phyloP scores from a whole-genome alignment of 805 yeast species.

The Metschnikowia koreensis region DNA sequence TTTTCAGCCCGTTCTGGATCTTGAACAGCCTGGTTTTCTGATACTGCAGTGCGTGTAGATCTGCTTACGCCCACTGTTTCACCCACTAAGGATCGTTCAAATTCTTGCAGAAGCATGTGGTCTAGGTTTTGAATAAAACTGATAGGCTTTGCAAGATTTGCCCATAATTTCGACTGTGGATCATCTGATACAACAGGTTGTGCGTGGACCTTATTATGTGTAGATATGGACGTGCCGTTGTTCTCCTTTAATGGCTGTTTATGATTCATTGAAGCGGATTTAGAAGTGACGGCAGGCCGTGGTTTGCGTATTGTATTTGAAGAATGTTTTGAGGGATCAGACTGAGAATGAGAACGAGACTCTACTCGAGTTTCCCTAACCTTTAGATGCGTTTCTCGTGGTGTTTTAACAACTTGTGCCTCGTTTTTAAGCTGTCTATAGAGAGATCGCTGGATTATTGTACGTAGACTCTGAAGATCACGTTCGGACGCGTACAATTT shows the following conservation, averaged over 20 bases:
- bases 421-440: conserved; percentile 36
- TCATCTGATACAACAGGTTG: neutral
- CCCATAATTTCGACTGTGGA: conserved; percentile 15
- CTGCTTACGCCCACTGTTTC: neutral
- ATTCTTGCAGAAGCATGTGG: conserved; percentile 60
- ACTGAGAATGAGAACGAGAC: neutral
- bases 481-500: conserved; percentile 42
- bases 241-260: no score
- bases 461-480: conserved; percentile 52
- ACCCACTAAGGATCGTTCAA: conserved; percentile 37
- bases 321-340: no score
- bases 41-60: neutral
- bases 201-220: neutral
- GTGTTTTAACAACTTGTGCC: neutral
- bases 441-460: conserved; percentile 45
- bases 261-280: no score
- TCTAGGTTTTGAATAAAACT: conserved; percentile 66
- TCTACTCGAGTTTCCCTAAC: neutral
- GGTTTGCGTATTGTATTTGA: no score
- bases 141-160: conserved; percentile 50
- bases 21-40: no score
- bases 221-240: neutral
- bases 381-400: neutral
- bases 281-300: no score
- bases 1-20: no score